Evolutionary conservation across 139 green algal genomes (phyloP).

Genomic region (Gonium pectorale): DNA sequence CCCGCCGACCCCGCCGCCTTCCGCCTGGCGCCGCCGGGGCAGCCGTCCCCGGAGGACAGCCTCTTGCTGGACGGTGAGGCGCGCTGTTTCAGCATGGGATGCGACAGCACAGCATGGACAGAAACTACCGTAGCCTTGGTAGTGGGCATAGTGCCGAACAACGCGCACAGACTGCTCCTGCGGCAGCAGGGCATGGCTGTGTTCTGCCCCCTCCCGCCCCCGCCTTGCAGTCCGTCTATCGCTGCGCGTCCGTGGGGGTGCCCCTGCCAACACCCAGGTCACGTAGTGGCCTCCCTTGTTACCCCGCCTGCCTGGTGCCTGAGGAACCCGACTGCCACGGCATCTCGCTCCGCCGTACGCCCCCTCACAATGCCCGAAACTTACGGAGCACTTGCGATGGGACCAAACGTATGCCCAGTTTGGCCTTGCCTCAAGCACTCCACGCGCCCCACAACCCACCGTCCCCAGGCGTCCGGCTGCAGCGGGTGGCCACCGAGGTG

Average conservation of each 20-base stretch:
- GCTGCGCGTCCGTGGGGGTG: too few relatives aligned
- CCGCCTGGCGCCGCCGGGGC: background rate
- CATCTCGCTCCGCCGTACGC: too few relatives aligned
- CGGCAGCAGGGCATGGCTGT: background rate
- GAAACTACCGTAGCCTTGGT: too few relatives aligned
- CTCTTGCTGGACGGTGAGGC: background rate
- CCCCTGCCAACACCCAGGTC: too few relatives aligned
- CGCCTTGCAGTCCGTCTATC: too few relatives aligned
- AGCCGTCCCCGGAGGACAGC: background rate
- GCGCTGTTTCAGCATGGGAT: background rate
- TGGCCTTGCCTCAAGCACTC: background rate
- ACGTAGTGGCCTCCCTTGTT: too few relatives aligned
- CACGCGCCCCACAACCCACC: too few relatives aligned
- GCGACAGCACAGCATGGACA: background rate
- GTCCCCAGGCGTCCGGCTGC: background rate
- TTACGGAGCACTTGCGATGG: background rate
- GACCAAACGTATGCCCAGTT: background rate
- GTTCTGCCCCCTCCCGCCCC: background rate
- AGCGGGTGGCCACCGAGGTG: background rate
- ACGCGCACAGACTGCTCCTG: too few relatives aligned
- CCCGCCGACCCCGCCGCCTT: background rate
- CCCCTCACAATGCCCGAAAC: too few relatives aligned
- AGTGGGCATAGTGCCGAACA: too few relatives aligned
- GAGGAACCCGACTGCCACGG: too few relatives aligned
- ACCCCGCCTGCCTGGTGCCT: background rate